phyloP scores from a whole-genome alignment of 805 yeast genomes.

The Lachancea nothofagi region DNA sequence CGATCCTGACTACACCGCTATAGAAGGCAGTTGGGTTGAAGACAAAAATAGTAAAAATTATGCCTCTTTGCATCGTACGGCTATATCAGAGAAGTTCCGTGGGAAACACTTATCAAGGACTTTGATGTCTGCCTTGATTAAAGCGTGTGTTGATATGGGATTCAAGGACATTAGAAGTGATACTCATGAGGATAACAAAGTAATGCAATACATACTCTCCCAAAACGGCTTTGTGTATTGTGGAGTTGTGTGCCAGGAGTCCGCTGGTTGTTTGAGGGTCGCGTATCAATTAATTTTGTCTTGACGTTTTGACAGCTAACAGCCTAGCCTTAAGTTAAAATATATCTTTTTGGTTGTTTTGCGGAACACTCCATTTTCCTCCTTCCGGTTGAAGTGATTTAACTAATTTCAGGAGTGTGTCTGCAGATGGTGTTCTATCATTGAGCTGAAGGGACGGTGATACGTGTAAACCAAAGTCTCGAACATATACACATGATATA shows the following conservation, averaged over 20 bases:
- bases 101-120: not conserved
- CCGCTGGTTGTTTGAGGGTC: not conserved
- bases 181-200: constrained; percentile 4
- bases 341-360: too few species aligned
- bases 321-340: too few species aligned
- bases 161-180: constrained; percentile 4
- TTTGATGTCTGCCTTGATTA: constrained; percentile 1
- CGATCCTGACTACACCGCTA: constrained; percentile 4
- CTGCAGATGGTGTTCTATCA: too few species aligned
- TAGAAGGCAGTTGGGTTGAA: constrained; percentile 2
- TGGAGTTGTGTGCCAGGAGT: not conserved
- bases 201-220: not conserved
- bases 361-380: too few species aligned
- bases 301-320: too few species aligned
- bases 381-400: too few species aligned
- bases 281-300: constrained; percentile 2
- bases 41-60: not conserved
- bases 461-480: too few species aligned
- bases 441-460: too few species aligned
- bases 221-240: constrained; percentile 5
- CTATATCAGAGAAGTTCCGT: constrained; percentile 1
- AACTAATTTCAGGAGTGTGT: too few species aligned
- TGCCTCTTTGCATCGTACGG: constrained; percentile 5
- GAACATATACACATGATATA: too few species aligned
- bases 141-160: not conserved